Evolutionary conservation across 306 rosid species (phyloP), one percentile per base, ranked within the genome.

Genomic region (Vicia villosa): DNA sequence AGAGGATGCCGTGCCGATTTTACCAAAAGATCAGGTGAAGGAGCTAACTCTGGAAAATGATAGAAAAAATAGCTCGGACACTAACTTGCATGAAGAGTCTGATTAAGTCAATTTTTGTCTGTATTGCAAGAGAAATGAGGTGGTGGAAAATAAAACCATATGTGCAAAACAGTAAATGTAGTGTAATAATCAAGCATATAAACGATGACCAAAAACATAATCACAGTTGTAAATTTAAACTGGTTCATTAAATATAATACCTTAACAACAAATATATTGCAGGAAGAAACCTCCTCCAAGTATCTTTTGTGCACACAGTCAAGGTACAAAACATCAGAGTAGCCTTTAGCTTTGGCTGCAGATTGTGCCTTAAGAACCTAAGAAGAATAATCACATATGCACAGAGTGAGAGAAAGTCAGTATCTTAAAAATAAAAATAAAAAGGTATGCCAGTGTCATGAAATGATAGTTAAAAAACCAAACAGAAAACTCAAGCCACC

Each of bases 201-300:
- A 70, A 69, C 42, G 63, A 54, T 36, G 8, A 55, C 6, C 22
- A 37, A 57, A 40, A 32, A 26, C 38, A 14, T 7, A 32, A 62
- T 32, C 41, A 38, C 28, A 10, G 61, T 50, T 38, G 10, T 46
- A 64, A 68, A 68, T 59, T 51, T 70, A 47, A 20, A 74, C 68
- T 30, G 16, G 45, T 70, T 52, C 16, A 10, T 57, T 7, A 45
- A 55, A 32, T 57, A 67, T 17, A 66, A 52, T 87, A 91, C 99
- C 99, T 95, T 95, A 45, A 95, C 97, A 74, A 95, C 91, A 82
- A 95, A 95, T 77, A 95, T 89, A 76, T 94, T 94, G 84, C 92
- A 91, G n/a, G 89, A 88, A 51, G 97, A 94, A 74, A 94, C 99
- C 91, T 94, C 99, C 86, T 95, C 99, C 64, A 95, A 83, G 81